Evolutionary conservation across 2,329 filamentous ascomycete genomes (phyloP).

Genomic region (Stachybotrys echinatus): DNA sequence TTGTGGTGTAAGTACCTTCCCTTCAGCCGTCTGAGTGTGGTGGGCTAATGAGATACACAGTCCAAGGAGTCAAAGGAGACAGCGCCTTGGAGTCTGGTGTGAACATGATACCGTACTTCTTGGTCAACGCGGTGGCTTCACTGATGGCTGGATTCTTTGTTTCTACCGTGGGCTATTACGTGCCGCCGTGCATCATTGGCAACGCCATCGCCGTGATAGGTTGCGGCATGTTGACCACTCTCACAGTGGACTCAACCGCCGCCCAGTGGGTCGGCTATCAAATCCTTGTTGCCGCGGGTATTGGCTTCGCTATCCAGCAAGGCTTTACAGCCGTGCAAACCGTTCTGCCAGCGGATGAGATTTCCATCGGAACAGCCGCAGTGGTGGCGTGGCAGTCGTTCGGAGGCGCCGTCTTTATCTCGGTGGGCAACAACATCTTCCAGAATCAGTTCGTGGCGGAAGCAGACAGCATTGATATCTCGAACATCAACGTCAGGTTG

Average conservation of each 20-base stretch:
- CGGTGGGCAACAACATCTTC: conserved; percentile 1
- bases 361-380: background rate
- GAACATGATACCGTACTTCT: conserved; percentile 1
- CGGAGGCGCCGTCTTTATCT: conserved; percentile 1
- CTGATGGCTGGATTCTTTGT: background rate
- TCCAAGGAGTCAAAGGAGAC: background rate
- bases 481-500: background rate
- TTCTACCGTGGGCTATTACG: background rate
- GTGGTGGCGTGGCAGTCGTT: conserved; percentile 1
- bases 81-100: background rate
- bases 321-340: conserved; percentile 1
- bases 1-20: background rate
- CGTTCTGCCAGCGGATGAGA: background rate
- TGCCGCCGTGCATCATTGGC: background rate
- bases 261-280: background rate
- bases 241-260: background rate
- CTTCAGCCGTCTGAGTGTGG: background rate
- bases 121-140: background rate
- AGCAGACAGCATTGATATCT: background rate
- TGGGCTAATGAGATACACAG: background rate
- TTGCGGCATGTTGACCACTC: background rate
- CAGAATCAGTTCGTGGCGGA: background rate
- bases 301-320: conserved; percentile 1
- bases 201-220: background rate
- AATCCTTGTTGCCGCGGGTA: background rate